Percentiles rank a stretch among this genome's conserved stretches.
phyloP scores from a whole-genome alignment of 2,329 filamentous ascomycete species.

The Sphaerostilbella broomeana region DNA sequence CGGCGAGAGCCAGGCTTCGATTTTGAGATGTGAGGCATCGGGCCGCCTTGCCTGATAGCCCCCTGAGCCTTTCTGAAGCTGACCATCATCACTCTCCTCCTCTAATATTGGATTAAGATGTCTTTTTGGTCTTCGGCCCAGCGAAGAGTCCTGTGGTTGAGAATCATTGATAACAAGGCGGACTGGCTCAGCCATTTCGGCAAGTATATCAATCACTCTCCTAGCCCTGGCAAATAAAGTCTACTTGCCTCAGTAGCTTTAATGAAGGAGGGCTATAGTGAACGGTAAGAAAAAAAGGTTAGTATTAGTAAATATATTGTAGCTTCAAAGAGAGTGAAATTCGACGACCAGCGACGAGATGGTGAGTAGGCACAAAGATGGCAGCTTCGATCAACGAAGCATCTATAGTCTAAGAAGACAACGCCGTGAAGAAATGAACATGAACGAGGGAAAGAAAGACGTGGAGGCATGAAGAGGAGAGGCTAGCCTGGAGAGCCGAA shows the following conservation, averaged over 20 bases:
- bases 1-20: slow-evolving; percentile 53
- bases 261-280: neutral
- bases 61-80: slow-evolving; percentile 17
- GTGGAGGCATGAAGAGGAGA: slow-evolving; percentile 28
- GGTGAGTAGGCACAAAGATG: slow-evolving; percentile 29
- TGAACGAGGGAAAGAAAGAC: slow-evolving; percentile 20
- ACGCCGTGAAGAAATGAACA: slow-evolving; percentile 20
- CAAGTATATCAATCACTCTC: slow-evolving; percentile 26
- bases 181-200: slow-evolving; percentile 42
- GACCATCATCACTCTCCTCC: slow-evolving; percentile 41
- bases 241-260: slow-evolving; percentile 15
- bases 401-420: slow-evolving; percentile 26
- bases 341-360: slow-evolving; percentile 33
- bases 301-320: slow-evolving; percentile 16
- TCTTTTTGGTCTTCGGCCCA: slow-evolving; percentile 46
- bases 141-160: slow-evolving; percentile 46
- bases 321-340: neutral
- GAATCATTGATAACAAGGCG: slow-evolving; percentile 25
- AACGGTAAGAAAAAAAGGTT: neutral
- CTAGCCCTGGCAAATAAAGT: too few species aligned
- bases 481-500: slow-evolving; percentile 21
- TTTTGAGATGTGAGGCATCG: slow-evolving; percentile 40
- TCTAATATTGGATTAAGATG: slow-evolving; percentile 62
- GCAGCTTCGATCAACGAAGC: slow-evolving; percentile 41
- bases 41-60: slow-evolving; percentile 22